Percentiles rank a stretch among this genome's conserved stretches.
Evolutionary conservation across 208 protist species (phyloP).

Genomic region (Trypanosoma mega): DNA sequence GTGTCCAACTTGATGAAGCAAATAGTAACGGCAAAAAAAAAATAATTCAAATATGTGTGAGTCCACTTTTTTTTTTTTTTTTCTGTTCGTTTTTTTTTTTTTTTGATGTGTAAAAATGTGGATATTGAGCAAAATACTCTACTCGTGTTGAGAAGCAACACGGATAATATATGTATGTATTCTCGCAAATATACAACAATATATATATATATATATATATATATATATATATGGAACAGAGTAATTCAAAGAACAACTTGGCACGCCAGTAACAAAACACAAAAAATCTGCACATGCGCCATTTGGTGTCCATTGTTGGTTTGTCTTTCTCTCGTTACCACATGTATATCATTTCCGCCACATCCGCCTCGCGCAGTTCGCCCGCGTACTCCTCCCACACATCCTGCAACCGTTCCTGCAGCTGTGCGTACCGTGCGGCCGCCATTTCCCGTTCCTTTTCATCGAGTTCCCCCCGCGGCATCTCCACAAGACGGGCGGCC

Average conservation of each 20-base stretch:
- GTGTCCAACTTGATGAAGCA: too few relatives aligned
- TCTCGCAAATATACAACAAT: background rate
- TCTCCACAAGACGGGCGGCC: slow-evolving; percentile 14
- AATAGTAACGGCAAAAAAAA: too few relatives aligned
- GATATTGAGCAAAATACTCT: too few relatives aligned
- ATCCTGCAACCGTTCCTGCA: slow-evolving; percentile 26
- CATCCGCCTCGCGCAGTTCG: slow-evolving; percentile 34
- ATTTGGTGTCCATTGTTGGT: background rate
- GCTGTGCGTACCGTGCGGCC: slow-evolving; percentile 1
- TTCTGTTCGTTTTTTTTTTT: background rate
- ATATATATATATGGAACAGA: background rate
- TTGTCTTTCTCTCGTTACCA: slow-evolving; percentile 15
- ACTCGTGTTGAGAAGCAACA: too few relatives aligned
- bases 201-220: background rate
- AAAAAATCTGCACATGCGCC: background rate
- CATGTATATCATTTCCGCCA: slow-evolving; percentile 39
- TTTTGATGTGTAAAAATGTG: too few relatives aligned
- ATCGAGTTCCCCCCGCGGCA: slow-evolving; percentile 7
- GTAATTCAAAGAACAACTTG: background rate
- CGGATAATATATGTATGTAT: too few relatives aligned
- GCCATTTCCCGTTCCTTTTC: slow-evolving; percentile 7
- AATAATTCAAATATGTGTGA: too few relatives aligned
- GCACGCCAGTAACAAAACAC: background rate
- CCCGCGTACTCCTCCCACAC: slow-evolving; percentile 39
- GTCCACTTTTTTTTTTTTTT: background rate